Percentiles rank a stretch among this genome's conserved stretches.
These are phyloP conservation scores for Fraxinus albicans DNA, from an alignment of 305 asterid genomes.

Conservation along the genomic window DNA sequence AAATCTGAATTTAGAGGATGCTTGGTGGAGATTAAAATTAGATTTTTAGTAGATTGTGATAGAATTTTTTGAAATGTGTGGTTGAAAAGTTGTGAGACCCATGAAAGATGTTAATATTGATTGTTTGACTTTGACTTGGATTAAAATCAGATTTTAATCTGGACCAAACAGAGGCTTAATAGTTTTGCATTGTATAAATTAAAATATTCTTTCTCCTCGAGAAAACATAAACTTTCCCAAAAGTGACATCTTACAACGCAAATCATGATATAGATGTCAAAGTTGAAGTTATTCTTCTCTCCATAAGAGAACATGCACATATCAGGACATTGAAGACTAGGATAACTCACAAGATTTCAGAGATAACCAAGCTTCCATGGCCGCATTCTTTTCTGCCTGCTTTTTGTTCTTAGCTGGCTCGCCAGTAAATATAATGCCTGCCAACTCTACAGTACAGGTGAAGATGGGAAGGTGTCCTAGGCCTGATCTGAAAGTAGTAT, in stretches of 20 bases:
- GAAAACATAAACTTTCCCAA: background rate
- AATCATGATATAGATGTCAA: background rate
- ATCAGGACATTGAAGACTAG: slow-evolving; percentile 17
- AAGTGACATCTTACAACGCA: background rate
- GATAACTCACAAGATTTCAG: slow-evolving; percentile 44
- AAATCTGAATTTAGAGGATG: background rate
- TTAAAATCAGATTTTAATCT: no score
- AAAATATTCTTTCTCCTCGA: background rate
- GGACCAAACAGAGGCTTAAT: background rate
- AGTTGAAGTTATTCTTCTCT: slow-evolving; percentile 2
- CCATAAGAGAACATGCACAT: background rate
- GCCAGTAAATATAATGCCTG: slow-evolving; percentile 50
- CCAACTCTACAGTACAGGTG: slow-evolving; percentile 53
- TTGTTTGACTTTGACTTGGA: no score
- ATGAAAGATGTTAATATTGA: no score
- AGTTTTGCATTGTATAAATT: background rate
- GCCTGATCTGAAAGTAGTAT: slow-evolving; percentile 50
- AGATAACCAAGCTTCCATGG: slow-evolving; percentile 62
- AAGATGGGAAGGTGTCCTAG: slow-evolving; percentile 54
- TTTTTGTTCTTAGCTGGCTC: slow-evolving; percentile 58
- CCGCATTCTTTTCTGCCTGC: slow-evolving; percentile 63
- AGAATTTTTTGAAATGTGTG: no score
- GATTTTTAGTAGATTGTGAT: no score
- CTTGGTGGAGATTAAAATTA: no score
- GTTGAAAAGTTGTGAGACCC: no score